A percentile compares a stretch with the other conserved stretches of the same genome.
Conservation (phyloP, 139 green algal genomes). For the Haematococcus sp. region DNA sequence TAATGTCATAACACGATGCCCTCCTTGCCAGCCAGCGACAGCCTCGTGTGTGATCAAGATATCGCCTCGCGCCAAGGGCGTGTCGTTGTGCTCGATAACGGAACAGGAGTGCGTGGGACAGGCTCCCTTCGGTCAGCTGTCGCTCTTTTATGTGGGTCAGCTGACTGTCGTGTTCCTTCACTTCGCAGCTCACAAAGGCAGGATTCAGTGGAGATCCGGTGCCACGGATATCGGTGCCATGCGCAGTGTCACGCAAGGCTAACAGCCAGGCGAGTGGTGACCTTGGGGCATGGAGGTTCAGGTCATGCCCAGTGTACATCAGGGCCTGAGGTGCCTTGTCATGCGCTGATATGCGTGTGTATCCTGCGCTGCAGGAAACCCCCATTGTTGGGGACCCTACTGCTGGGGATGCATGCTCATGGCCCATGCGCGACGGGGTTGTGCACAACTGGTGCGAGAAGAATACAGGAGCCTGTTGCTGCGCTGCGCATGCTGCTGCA, state of each 20-base stretch:
- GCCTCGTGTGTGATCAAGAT: neutral
- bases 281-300: neutral
- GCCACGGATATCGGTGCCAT: conserved; percentile 58
- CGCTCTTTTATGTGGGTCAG: no score
- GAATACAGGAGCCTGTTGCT: no score
- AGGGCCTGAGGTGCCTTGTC: neutral
- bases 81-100: neutral
- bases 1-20: no score
- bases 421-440: conserved; percentile 71
- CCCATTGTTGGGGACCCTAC: conserved; percentile 48
- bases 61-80: neutral
- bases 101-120: neutral
- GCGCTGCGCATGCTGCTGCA: no score
- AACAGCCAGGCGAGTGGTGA: conserved; percentile 16
- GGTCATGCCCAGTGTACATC: neutral
- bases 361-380: neutral
- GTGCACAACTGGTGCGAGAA: conserved; percentile 50
- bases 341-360: conserved; percentile 51
- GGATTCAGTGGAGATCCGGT: conserved; percentile 70
- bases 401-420: conserved; percentile 14
- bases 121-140: neutral
- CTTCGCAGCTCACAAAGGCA: conserved; percentile 64
- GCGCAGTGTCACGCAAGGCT: conserved; percentile 36
- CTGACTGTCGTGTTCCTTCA: neutral
- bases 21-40: neutral